Base-by-base conservation (phyloP, 179 eudicot species). In the Nepenthes alata region DNA sequence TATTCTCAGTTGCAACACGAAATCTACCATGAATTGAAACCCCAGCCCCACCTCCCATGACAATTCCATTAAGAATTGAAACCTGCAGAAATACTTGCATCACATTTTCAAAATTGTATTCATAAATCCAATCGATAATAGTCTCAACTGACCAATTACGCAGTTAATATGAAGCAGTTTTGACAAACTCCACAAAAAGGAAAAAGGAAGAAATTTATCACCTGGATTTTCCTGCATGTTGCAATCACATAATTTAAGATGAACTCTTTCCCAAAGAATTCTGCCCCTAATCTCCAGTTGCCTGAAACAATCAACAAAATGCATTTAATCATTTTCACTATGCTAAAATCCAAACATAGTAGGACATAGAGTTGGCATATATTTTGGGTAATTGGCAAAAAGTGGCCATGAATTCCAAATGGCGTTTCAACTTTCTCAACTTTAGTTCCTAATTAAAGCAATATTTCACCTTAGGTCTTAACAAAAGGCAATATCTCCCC, bases 41-140 rank as follows among this genome's bases (percentile, higher is more conserved):
- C 53, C 95, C 97, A 11, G 82, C 95, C 64, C 97, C 97, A 67
- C 95, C 97, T 64, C 97, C 97, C 95, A 89, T 87, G 58, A 83
- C 91, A 74, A 89, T 82, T 57, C 95, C 97, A 71, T 83, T 68
- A 59, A 89, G 97, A 67, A 89, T 75, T 53, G 97, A 89, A 73
- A 89, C 97, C 97, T 89, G 63, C 25, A 64, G 63, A 65, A 0
- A 7, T 7, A 36, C 15, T 61, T 47, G 60, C 57, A 14, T 59
- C 25, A 25, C 25, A 25, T 25, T 25, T 25, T 25, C 25, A 25
- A 25, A 25, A 25, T 41, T 41, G 6, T 41, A 41, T 41, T 41
- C 45, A 41, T 41, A 41, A 41, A 41, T 41, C 45, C 45, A 41
- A 41, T 41, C 5, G 45, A 41, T 7, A 41, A 41, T 41, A 41